Conservation (phyloP, 2,329 filamentous ascomycete species). For the Simplicillium aogashimaense region DNA sequence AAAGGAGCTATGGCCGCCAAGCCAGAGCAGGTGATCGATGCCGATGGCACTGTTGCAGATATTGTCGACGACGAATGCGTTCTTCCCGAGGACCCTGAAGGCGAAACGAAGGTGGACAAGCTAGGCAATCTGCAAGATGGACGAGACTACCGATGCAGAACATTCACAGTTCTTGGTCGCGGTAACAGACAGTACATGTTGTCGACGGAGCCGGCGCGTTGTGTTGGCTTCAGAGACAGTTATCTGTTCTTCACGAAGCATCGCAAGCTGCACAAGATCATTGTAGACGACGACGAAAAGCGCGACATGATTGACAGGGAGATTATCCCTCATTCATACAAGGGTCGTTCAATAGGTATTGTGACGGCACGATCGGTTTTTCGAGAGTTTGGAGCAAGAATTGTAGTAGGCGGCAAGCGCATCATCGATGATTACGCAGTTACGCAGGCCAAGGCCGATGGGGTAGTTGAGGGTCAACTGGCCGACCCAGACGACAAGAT, state of each 20-base stretch:
- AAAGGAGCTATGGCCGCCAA: constrained; percentile 64
- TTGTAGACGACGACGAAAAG: constrained; percentile 96
- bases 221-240: constrained; percentile 93
- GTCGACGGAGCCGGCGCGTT: constrained; percentile 92
- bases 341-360: constrained; percentile 92
- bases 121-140: constrained; percentile 71
- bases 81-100: constrained; percentile 76
- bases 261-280: constrained; percentile 92
- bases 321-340: constrained; percentile 96
- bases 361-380: constrained; percentile 96
- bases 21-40: constrained; percentile 79
- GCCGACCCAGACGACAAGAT: constrained; percentile 83
- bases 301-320: constrained; percentile 90
- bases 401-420: constrained; percentile 81
- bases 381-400: constrained; percentile 88
- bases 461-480: constrained; percentile 76
- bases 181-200: constrained; percentile 92
- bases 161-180: constrained; percentile 80
- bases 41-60: constrained; percentile 84
- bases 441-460: constrained; percentile 61
- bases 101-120: constrained; percentile 90
- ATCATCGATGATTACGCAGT: constrained; percentile 87
- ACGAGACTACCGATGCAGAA: constrained; percentile 88
- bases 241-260: constrained; percentile 99
- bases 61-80: constrained; percentile 88